Evolutionary conservation across 2,329 filamentous ascomycete genomes (phyloP).

Genomic region (Aspergillus pseudotamarii): DNA sequence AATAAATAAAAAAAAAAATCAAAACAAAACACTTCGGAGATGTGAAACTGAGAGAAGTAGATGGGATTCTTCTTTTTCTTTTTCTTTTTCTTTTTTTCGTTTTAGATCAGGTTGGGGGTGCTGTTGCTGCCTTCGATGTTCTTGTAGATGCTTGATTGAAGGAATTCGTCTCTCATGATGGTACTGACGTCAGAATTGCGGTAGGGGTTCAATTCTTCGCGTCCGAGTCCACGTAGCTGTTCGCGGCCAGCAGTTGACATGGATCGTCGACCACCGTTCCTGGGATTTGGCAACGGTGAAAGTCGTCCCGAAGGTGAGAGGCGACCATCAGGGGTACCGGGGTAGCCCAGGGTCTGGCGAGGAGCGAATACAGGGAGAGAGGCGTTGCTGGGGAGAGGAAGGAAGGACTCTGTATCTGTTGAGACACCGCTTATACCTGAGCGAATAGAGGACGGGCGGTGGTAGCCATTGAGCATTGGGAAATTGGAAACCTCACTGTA

Average conservation of each 20-base stretch:
- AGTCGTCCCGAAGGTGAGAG: conserved; percentile 22
- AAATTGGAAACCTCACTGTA: conserved; percentile 28
- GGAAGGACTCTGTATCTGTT: conserved; percentile 33
- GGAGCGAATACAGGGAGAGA: conserved; percentile 38
- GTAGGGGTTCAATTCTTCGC: conserved; percentile 39
- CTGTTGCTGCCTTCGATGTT: conserved; percentile 15
- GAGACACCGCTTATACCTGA: conserved; percentile 34
- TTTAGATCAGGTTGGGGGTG: conserved; percentile 2
- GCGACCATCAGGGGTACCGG: conserved; percentile 15
- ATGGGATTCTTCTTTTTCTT: not conserved
- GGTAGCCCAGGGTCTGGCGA: conserved; percentile 25
- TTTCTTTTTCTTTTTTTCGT: not conserved
- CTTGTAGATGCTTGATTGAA: conserved; percentile 29
- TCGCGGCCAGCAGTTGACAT: conserved; percentile 34
- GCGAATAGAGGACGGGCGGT: conserved; percentile 28
- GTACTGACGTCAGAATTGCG: conserved; percentile 42
- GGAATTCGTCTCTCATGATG: conserved; percentile 39
- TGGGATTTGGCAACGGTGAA: conserved; percentile 18
- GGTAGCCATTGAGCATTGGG: conserved; percentile 20
- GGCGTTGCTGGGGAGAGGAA: conserved; percentile 27
- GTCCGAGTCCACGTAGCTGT: conserved; percentile 35
- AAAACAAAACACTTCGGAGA: not conserved
- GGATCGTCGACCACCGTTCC: conserved; percentile 18
- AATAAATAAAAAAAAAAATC: not conserved
- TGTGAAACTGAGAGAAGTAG: not conserved